Conservation (phyloP, 495 filamentous ascomycete species). For the Neurospora tetraspora region DNA sequence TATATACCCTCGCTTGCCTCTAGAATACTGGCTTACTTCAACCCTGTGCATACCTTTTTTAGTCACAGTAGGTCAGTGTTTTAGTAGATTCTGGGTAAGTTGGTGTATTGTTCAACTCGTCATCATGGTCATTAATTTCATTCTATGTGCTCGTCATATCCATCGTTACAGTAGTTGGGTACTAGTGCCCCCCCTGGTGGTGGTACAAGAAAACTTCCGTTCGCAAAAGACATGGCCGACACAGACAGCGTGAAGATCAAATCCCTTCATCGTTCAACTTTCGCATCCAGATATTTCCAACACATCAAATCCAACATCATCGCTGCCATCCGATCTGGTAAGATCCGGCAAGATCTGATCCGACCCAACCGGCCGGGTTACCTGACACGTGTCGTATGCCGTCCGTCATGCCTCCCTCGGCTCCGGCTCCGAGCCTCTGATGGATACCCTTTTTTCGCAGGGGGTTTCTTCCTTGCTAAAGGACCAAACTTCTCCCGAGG, state of each 20-base stretch:
- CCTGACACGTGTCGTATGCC: not conserved
- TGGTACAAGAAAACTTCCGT: not conserved
- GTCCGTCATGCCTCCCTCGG: not conserved
- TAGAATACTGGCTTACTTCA: not conserved
- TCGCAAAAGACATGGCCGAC: not conserved
- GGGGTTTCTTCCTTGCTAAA: not conserved
- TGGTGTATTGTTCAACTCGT: not conserved
- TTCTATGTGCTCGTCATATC: not conserved
- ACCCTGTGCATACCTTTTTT: not conserved
- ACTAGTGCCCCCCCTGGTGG: not conserved
- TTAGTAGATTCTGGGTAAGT: not conserved
- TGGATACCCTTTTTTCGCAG: not conserved
- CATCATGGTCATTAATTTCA: not conserved
- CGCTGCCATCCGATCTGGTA: not conserved
- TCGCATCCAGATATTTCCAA: not conserved
- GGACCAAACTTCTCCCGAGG: too few relatives aligned
- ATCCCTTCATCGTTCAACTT: not conserved
- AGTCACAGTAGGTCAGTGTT: not conserved
- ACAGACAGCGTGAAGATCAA: not conserved
- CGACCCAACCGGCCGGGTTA: not conserved
- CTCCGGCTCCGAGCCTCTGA: not conserved
- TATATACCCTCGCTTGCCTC: not conserved
- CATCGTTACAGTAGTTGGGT: not conserved
- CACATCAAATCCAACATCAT: not conserved
- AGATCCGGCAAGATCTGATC: not conserved